Evolutionary conservation across 805 yeast genomes (phyloP), one percentile per base, ranked within the genome.

Genomic region (Sugiyamaella chiloensis): DNA sequence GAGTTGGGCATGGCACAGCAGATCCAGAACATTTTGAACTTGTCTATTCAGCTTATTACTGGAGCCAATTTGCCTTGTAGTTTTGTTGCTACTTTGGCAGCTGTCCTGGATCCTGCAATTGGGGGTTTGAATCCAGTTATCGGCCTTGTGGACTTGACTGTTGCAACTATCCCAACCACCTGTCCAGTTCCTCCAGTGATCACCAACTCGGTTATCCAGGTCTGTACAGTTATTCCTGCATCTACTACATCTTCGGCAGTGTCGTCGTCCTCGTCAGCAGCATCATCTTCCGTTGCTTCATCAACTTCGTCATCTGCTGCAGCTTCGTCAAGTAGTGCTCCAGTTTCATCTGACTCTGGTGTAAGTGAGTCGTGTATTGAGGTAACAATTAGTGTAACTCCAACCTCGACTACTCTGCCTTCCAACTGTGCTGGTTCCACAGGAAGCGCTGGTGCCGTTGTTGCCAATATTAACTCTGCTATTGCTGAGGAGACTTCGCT

Each of bases 341-440:
- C 42, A 5, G 24, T 39, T 17, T 39, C 42, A 5, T 5, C 21
- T 17, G 6, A 17, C 6, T n/a, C 42, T 16, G 42, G 42, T 4
- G 42, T 17, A 12, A 23, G 30, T 19, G 30, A 23, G 27, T 23
- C 42, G 27, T 39, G 42, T 39, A 24, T 39, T 19, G 30, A n/a
- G 6, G 6, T 23, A 14, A 39, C 42, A 23, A 17, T 39, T 14
- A 24, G 27, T 21, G n/a, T n/a, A n/a, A 3, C 32, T 21, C 42
- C 42, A 12, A 23, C 42, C 11, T 16, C 42, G 29, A 39, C 29
- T 19, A 39, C 42, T 6, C 3, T 29, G n/a, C 42, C 19, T 16
- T n/a, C n/a, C n/a, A 39, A 20, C 8, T 39, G 42, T 21, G 42
- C 29, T 17, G 42, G 23, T 39, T 39, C 42, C 42, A 39, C 42